Conservation (phyloP, 2,329 filamentous ascomycete species). For the Tolypocladium nubicola region DNA sequence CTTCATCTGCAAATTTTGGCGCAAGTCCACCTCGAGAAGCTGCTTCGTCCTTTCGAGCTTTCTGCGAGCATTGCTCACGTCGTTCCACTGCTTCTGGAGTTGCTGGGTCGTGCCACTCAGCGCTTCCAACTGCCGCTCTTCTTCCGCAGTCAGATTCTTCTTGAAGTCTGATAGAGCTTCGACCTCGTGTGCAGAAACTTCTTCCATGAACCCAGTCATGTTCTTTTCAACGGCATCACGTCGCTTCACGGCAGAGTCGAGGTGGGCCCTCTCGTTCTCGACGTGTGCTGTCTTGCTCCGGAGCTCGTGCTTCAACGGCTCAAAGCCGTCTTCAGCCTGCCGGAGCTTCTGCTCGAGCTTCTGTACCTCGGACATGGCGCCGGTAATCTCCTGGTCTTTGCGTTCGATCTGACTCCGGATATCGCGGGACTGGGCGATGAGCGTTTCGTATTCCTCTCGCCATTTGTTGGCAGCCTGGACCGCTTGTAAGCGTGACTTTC, state of each 20-base stretch:
- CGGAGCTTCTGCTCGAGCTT: conserved; percentile 70
- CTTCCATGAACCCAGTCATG: conserved; percentile 65
- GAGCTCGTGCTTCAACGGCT: conserved; percentile 68
- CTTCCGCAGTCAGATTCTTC: conserved; percentile 72
- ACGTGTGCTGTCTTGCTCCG: conserved; percentile 64
- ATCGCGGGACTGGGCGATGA: conserved; percentile 51
- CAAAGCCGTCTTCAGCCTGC: conserved; percentile 73
- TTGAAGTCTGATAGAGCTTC: conserved; percentile 85
- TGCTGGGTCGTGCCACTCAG: conserved; percentile 61
- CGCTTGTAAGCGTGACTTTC: conserved; percentile 77
- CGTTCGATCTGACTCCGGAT: conserved; percentile 62
- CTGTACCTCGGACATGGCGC: conserved; percentile 71
- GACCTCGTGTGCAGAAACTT: conserved; percentile 64
- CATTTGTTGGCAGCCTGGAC: conserved; percentile 66
- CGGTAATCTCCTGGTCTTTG: conserved; percentile 82
- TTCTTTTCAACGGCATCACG: conserved; percentile 63
- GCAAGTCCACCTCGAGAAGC: conserved; percentile 74
- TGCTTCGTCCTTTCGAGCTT: conserved; percentile 74
- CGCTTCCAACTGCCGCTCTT: conserved; percentile 69
- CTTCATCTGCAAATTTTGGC: conserved; percentile 79
- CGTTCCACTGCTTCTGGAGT: conserved; percentile 66
- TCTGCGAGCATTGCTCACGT: conserved; percentile 60
- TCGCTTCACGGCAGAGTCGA: conserved; percentile 56
- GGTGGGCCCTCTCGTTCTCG: conserved; percentile 59
- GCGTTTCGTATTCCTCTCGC: conserved; percentile 61